These are phyloP conservation scores for Penicillium rolfsii DNA, from an alignment of 2,329 filamentous ascomycete genomes.

Conservation along the genomic window DNA sequence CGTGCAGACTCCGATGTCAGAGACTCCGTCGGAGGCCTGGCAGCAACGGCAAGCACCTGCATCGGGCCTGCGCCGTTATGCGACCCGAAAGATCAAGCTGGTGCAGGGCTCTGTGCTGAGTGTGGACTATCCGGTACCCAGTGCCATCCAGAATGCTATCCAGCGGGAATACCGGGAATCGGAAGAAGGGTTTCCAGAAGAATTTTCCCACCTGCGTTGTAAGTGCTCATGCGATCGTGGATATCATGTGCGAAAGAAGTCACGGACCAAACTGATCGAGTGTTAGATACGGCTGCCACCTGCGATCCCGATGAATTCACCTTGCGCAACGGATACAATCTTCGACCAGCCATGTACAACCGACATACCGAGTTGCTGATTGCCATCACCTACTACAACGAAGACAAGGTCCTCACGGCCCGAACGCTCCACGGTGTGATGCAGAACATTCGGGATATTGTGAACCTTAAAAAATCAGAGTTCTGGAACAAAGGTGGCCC, in stretches of 20 bases:
- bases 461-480: conserved; percentile 95
- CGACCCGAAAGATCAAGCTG: conserved; percentile 96
- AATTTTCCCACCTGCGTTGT: conserved; percentile 96
- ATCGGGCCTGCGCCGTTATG: conserved; percentile 74
- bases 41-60: conserved; percentile 73
- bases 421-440: conserved; percentile 95
- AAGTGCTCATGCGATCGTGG: conserved; percentile 33
- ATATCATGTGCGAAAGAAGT: too few relatives aligned
- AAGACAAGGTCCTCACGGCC: conserved; percentile 90
- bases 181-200: conserved; percentile 81
- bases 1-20: conserved; percentile 60
- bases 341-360: conserved; percentile 98
- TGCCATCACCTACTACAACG: conserved; percentile 98
- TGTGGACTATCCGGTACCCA: conserved; percentile 95
- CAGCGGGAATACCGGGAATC: conserved; percentile 86
- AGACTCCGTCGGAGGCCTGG: conserved; percentile 72
- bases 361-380: conserved; percentile 95
- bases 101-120: conserved; percentile 95
- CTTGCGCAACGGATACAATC: conserved; percentile 96
- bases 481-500: conserved; percentile 99
- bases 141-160: conserved; percentile 94
- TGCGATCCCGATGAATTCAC: conserved; percentile 99
- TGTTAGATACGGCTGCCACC: conserved; percentile 83
- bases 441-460: conserved; percentile 97
- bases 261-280: conserved; percentile 4